Evolutionary conservation across 257 asterid species (phyloP), one percentile per base, ranked within the genome.

Genomic region (Lantana camara): DNA sequence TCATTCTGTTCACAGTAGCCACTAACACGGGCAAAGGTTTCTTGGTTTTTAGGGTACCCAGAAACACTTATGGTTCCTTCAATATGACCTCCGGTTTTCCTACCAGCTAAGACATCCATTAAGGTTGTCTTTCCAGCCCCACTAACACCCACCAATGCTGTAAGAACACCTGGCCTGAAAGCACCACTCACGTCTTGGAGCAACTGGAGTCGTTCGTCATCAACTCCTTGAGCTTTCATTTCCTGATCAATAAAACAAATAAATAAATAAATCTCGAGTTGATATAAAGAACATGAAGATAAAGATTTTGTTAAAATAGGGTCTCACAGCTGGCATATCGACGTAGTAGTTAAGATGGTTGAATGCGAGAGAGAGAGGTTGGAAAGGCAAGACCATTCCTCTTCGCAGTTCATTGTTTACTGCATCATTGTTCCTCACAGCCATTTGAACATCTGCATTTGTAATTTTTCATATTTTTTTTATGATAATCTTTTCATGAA

Each of bases 111-210:
- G 59, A 90, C 97, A 60, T 90, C 97, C 97, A 90, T 90, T 57
- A 90, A 80, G 24, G 97, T 90, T 21, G 97, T 87, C 80, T 90
- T 90, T 78, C 97, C 97, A 29, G 97, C 97, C 30, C 97, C 97
- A 73, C 96, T 90, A 21, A 90, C 95, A 46, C 96, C 97, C 0
- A 90, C 95, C 51, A 90, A 59, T 8, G 96, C 97, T 48, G 97
- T 90, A 9, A 90, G 71, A 61, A 90, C 70, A 16, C 97, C 95
- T 0, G 96, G 97, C 81, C 91, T 75, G 57, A 85, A 87, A 8
- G 91, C 91, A 40, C 97, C 97, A 68, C 97, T 81, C 44, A 82
- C 88, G 61, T 90, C 95, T 69, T 81, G 68, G 22, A 90, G 70
- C 52, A 90, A 77, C 48, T 90, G 96, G 38, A 90, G 68, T 15